Evolutionary conservation across 2,329 filamentous ascomycete species (phyloP), one percentile per base, ranked within the genome.

Genomic region (Cryoendolithus antarcticus): DNA sequence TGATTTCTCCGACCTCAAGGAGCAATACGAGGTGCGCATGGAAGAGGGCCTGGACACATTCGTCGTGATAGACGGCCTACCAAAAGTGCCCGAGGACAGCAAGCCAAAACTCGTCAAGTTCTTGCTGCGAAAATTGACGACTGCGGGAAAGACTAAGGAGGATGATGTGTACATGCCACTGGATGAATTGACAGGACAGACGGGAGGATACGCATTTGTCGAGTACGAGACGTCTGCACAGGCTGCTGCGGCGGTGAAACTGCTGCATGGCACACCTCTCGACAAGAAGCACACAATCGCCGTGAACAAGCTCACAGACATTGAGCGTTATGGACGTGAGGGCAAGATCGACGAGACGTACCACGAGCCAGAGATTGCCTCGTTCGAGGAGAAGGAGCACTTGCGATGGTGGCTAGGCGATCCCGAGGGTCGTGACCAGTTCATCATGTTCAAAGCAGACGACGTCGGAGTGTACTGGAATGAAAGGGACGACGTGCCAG

Each of bases 241-340:
- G 69, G 91, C 91, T 21, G 73, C 84, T 41, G 84, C 84, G 39
- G 91, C 89, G 41, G 85, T 88, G 53, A 88, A 93, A 62, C 77
- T 83, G 55, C 80, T 98, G 43, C 80, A 98, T 63, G 76, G 77
- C 55, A 79, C 82, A 4, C 76, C 89, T 33, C 82, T 98, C 56
- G 91, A 98, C 70, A 96, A 93, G 75, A 95, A 81, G 69, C 88
- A 98, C 72, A 94, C 77, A 38, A 77, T 98, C 54, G 75, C 81
- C 48, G 88, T 98, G 54, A 98, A 98, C 77, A 98, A 98, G 69
- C 74, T 98, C 55, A 95, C 88, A 55, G 91, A 98, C 60, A 88
- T 98, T 57, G 91, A 98, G 62, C 82, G 91, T 51, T 98, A 85
- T 62, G 91, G 91, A 47, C 78, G 86, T 47, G 91, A 96, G 68